phyloP scores from a whole-genome alignment of 768 basidiomycete genomes.

The Kwoniella dendrophila region DNA sequence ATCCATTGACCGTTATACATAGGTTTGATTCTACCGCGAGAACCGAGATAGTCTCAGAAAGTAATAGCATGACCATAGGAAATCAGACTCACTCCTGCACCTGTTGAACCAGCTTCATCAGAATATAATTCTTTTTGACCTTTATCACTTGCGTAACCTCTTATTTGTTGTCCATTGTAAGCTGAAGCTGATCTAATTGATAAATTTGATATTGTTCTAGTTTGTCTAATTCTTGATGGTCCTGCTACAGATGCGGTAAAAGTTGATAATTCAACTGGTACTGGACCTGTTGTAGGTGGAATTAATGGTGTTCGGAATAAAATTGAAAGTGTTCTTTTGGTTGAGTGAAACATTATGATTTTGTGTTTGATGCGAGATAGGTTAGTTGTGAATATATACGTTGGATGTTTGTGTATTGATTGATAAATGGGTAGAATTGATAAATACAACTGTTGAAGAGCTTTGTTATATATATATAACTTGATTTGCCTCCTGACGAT shows the following conservation, averaged over 20 bases:
- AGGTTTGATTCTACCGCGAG: too few species aligned
- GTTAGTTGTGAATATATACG: too few species aligned
- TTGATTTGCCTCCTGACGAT: background rate
- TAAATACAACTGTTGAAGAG: background rate
- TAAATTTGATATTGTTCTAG: slow-evolving; percentile 34
- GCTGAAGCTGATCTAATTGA: slow-evolving; percentile 11
- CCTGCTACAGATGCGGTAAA: slow-evolving; percentile 27
- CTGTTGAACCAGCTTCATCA: slow-evolving; percentile 50
- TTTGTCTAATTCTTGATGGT: slow-evolving; percentile 32
- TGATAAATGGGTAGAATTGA: background rate
- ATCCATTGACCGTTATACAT: too few species aligned
- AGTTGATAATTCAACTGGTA: slow-evolving; percentile 38
- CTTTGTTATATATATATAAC: too few species aligned
- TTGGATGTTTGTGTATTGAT: background rate
- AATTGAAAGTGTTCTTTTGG: slow-evolving; percentile 32
- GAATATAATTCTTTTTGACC: slow-evolving; percentile 54
- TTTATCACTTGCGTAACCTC: slow-evolving; percentile 50
- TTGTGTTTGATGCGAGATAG: slow-evolving; percentile 1
- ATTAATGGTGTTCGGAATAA: slow-evolving; percentile 43
- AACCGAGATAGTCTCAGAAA: background rate
- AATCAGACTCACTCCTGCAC: slow-evolving; percentile 49
- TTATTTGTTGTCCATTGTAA: background rate
- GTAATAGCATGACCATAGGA: too few species aligned
- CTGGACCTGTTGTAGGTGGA: slow-evolving; percentile 31
- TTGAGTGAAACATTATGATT: slow-evolving; percentile 36